Evolutionary conservation across 2,329 filamentous ascomycete species (phyloP), one percentile per base, ranked within the genome.

Genomic region (Xylaria digitata): DNA sequence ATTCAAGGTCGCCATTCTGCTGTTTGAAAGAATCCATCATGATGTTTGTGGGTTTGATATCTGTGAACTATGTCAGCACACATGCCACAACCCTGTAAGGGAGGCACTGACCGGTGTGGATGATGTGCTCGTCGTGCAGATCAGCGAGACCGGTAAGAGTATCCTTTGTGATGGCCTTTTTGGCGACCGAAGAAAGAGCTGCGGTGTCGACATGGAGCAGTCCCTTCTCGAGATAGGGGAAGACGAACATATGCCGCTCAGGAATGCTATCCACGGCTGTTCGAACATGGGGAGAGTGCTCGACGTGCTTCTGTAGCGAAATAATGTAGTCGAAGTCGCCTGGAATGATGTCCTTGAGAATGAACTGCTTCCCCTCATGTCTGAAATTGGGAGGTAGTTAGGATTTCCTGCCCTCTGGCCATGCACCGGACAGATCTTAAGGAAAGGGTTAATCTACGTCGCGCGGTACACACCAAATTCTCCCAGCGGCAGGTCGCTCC

Each of bases 21-120:
- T 61, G 63, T 61, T 65, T 57, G 30, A 56, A 65, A 60, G 52
- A 55, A 52, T 65, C 57, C 63, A 65, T 65, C 63, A 65, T 65
- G 32, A 56, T 65, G 50, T 65, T 61, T 34, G 63, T 61, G 23
- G 63, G 63, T 61, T 65, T 65, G 63, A 65, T 57, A 60, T 65
- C 63, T 61, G 63, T 49, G 26, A 64, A 49, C 54, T 54, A 64
- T 59, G 54, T 64, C 17, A 64, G 61, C 54, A 49, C 37, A 59
- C 48, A 54, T 54, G 40, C 37, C 49, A 54, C 30, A 59, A 54
- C 48, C 48, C 15, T 54, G 42, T 40, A 58, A 53, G 46, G 37
- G 40, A 59, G 40, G 46, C 19, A 54, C 55, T 64, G 13, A 59
- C 55, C 61, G 55, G 48, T 59, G 48, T 64, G 61, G 54, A 59